Conservation (phyloP, 225 moss, liverwort and hornwort species). For the Marchantia paleacea region DNA sequence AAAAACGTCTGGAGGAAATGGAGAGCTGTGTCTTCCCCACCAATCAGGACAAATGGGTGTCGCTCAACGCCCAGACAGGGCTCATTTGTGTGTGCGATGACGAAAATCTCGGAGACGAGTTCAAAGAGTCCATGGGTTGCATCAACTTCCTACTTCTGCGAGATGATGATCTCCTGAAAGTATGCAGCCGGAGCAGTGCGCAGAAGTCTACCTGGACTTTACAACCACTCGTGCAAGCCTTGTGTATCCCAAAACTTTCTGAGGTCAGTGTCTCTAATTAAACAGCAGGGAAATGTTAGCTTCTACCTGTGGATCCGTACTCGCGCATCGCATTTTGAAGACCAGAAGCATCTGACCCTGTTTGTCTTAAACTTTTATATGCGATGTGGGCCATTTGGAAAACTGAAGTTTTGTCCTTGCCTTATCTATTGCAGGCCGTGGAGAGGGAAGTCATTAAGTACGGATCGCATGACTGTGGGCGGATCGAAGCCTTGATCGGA, state of each 20-base stretch:
- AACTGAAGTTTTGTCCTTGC: not conserved
- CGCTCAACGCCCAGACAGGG: constrained; percentile 50
- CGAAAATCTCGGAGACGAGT: constrained; percentile 61
- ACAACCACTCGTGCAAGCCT: constrained; percentile 55
- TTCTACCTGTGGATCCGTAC: not conserved
- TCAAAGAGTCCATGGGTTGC: constrained; percentile 45
- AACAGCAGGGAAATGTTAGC: not conserved
- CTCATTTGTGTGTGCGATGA: constrained; percentile 82
- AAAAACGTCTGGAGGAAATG: constrained; percentile 52
- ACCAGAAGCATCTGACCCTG: not conserved
- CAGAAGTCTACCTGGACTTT: constrained; percentile 47
- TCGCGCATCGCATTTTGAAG: not conserved
- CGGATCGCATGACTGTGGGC: constrained; percentile 60
- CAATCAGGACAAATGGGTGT: constrained; percentile 68
- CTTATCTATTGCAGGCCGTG: constrained; percentile 45
- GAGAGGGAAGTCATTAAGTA: constrained; percentile 71
- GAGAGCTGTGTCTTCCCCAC: constrained; percentile 75
- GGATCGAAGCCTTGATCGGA: constrained; percentile 59
- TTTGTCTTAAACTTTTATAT: not conserved
- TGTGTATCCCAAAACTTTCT: constrained; percentile 77
- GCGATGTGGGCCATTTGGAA: not conserved
- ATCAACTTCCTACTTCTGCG: constrained; percentile 62
- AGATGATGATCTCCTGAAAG: constrained; percentile 38
- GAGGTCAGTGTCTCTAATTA: constrained; percentile 38
- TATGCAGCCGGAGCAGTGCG: constrained; percentile 24